Conservation (phyloP, 129 eudicot genomes). For the Logfia minima region DNA sequence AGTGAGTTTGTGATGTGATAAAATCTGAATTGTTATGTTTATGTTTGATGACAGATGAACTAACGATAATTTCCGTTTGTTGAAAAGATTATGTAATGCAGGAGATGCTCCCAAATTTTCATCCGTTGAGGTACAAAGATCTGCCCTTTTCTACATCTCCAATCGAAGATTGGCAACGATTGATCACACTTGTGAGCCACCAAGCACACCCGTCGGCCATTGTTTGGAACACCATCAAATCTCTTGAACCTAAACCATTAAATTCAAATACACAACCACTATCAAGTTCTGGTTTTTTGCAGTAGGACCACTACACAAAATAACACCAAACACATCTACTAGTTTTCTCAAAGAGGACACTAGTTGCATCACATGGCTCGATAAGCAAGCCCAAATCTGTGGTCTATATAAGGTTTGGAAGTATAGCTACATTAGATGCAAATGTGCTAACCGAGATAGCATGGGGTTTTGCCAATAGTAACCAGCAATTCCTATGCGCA, state of each 20-base stretch:
- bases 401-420: slow-evolving; percentile 58
- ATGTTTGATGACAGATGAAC: background rate
- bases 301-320: slow-evolving; percentile 57
- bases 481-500: slow-evolving; percentile 51
- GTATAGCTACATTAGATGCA: slow-evolving; percentile 38
- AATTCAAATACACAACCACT: slow-evolving; percentile 31
- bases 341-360: slow-evolving; percentile 39
- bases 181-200: background rate
- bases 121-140: slow-evolving; percentile 55
- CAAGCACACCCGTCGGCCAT: slow-evolving; percentile 37
- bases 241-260: slow-evolving; percentile 40
- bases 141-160: slow-evolving; percentile 26
- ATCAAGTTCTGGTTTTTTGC: slow-evolving; percentile 41
- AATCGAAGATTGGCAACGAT: slow-evolving; percentile 23
- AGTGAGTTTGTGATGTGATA: too few relatives aligned
- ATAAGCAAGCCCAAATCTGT: slow-evolving; percentile 53
- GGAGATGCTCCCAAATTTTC: slow-evolving; percentile 42
- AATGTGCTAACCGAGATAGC: slow-evolving; percentile 49
- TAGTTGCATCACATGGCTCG: slow-evolving; percentile 50
- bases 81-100: slow-evolving; percentile 43
- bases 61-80: slow-evolving; percentile 10
- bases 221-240: slow-evolving; percentile 51
- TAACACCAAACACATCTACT: slow-evolving; percentile 29
- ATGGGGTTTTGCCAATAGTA: slow-evolving; percentile 50
- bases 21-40: too few relatives aligned